Percentiles rank a stretch among this genome's conserved stretches.
Conservation (phyloP, 2,329 filamentous ascomycete genomes). For the Aspergillus carbonarius region DNA sequence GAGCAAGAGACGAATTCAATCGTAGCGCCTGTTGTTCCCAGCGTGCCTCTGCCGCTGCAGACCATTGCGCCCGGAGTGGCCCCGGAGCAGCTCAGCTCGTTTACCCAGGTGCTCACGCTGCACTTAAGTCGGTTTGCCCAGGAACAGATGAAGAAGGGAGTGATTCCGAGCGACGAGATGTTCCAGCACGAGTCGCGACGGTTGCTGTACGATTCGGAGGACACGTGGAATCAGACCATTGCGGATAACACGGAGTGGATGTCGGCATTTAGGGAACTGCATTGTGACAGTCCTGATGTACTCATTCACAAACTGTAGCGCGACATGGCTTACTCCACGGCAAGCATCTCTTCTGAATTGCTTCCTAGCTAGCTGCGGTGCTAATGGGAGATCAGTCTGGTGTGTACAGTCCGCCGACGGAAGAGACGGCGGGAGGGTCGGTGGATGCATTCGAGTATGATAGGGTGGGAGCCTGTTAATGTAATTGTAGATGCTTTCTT, state of each 20-base stretch:
- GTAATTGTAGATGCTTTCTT: no score
- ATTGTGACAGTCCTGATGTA: no score
- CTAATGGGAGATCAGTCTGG: no score
- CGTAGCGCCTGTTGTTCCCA: background rate
- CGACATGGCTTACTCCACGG: no score
- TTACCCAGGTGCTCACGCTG: constrained; percentile 13
- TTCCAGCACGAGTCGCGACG: constrained; percentile 7
- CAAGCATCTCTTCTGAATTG: no score
- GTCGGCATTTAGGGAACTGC: constrained; percentile 16
- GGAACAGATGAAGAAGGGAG: background rate
- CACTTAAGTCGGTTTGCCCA: constrained; percentile 20
- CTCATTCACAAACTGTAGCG: no score
- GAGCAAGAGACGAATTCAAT: background rate
- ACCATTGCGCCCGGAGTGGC: background rate
- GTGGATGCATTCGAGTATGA: no score
- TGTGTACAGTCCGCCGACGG: no score
- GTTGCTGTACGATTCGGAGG: constrained; percentile 19
- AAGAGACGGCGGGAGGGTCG: no score
- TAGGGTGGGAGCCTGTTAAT: no score
- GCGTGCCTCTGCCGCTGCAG: background rate
- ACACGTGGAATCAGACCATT: constrained; percentile 48
- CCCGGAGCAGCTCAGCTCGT: constrained; percentile 2
- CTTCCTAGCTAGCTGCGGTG: no score
- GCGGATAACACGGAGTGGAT: constrained; percentile 26
- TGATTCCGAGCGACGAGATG: constrained; percentile 5